These are phyloP conservation scores for Ophidiomyces ophidiicola DNA, from an alignment of 2,329 filamentous ascomycete genomes.

Conservation along the genomic window DNA sequence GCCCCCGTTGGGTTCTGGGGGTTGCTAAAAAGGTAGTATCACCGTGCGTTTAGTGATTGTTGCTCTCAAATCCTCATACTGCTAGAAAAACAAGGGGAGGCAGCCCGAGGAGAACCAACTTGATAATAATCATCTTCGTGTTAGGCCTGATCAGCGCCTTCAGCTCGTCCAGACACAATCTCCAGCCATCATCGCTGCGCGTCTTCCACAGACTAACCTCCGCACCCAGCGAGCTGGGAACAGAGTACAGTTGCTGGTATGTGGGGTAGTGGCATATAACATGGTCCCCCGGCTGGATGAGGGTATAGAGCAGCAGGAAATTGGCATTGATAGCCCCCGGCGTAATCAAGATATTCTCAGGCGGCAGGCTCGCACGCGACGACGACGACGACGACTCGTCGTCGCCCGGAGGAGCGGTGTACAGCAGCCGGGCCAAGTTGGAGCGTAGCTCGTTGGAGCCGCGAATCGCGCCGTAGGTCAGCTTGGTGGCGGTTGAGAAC, in stretches of 20 bases:
- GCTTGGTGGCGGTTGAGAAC: conserved; percentile 41
- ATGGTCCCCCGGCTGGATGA: conserved; percentile 64
- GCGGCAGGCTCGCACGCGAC: conserved; percentile 26
- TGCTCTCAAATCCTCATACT: too few relatives aligned
- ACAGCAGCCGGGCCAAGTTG: conserved; percentile 52
- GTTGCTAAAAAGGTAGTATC: conserved; percentile 41
- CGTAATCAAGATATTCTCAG: conserved; percentile 60
- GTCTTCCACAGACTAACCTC: conserved; percentile 68
- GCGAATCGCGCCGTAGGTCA: conserved; percentile 63
- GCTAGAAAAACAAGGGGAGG: too few relatives aligned
- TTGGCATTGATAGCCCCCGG: conserved; percentile 74
- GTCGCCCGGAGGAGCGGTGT: conserved; percentile 48
- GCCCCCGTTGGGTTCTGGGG: conserved; percentile 73
- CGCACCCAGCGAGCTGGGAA: conserved; percentile 62
- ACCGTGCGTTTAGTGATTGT: conserved; percentile 1
- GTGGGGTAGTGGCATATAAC: conserved; percentile 78
- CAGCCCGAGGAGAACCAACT: conserved; percentile 26
- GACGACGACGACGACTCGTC: conserved; percentile 30
- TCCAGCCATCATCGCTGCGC: conserved; percentile 50
- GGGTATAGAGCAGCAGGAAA: conserved; percentile 59
- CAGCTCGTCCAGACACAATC: conserved; percentile 55
- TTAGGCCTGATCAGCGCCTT: conserved; percentile 45
- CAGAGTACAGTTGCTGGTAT: conserved; percentile 71
- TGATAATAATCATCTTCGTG: conserved; percentile 50
- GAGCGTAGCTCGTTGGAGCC: conserved; percentile 53